phyloP scores from a whole-genome alignment of 345 rosid species.

The Theobroma cacao region DNA sequence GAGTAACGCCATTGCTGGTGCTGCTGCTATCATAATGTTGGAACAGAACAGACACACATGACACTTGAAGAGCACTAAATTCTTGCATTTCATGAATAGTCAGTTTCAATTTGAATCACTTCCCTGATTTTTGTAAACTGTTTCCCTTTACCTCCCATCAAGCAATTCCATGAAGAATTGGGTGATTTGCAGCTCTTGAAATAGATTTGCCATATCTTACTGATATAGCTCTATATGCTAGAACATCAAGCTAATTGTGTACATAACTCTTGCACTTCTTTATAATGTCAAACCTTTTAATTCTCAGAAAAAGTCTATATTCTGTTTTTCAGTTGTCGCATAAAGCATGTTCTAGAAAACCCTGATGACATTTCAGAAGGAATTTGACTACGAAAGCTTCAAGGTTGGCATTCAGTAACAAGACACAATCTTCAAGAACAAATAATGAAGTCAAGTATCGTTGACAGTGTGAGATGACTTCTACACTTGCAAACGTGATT shows the following conservation, averaged over 20 bases:
- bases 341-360: background rate
- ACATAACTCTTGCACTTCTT: background rate
- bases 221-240: background rate
- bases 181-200: background rate
- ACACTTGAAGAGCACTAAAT: background rate
- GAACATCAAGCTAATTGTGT: background rate
- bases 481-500: background rate
- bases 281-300: background rate
- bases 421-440: background rate
- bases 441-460: background rate
- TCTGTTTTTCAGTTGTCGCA: background rate
- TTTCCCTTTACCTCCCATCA: background rate
- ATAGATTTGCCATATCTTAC: background rate
- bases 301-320: background rate
- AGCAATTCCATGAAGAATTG: background rate
- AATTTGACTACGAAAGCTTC: background rate
- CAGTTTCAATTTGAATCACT: background rate
- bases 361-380: background rate
- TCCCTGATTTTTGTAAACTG: background rate
- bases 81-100: background rate
- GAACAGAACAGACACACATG: background rate
- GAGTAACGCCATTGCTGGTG: background rate
- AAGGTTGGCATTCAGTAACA: background rate
- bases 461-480: background rate
- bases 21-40: background rate